Percentiles rank a stretch among this genome's conserved stretches.
Evolutionary conservation across 2,329 filamentous ascomycete species (phyloP).

Genomic region (Ophiostoma sp.): DNA sequence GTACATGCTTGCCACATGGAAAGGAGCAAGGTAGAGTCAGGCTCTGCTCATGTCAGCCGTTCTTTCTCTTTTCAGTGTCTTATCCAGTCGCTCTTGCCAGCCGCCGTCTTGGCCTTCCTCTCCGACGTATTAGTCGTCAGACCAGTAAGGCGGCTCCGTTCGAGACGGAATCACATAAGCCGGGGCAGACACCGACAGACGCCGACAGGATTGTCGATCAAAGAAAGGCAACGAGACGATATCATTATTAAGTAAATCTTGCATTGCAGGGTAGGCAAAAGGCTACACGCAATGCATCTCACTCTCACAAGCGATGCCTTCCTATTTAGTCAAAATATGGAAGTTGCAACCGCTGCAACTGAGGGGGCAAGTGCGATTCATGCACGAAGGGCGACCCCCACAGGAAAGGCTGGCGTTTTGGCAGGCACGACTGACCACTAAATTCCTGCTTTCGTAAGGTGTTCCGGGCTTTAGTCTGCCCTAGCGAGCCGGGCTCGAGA

Average conservation of each 20-base stretch:
- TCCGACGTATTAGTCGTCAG: neutral
- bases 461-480: neutral
- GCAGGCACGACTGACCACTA: neutral
- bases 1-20: too few relatives aligned
- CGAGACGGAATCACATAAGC: neutral
- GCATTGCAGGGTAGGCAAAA: neutral
- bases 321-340: neutral
- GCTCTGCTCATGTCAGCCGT: neutral
- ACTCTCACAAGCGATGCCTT: neutral
- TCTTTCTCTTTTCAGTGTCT: neutral
- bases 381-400: neutral
- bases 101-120: neutral
- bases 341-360: neutral
- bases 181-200: neutral
- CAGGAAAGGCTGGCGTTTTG: neutral
- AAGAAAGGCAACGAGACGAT: neutral
- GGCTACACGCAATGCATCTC: neutral
- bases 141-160: neutral
- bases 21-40: neutral
- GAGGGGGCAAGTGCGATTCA: slow-evolving; percentile 6
- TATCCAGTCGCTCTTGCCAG: neutral
- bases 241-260: neutral
- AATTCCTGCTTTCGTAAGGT: neutral
- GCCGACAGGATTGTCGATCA: neutral
- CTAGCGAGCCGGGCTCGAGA: neutral